Percentiles rank a stretch among this genome's conserved stretches.
Evolutionary conservation across 345 rosid genomes (phyloP).

Genomic region (Crucihimalaya himalaica): DNA sequence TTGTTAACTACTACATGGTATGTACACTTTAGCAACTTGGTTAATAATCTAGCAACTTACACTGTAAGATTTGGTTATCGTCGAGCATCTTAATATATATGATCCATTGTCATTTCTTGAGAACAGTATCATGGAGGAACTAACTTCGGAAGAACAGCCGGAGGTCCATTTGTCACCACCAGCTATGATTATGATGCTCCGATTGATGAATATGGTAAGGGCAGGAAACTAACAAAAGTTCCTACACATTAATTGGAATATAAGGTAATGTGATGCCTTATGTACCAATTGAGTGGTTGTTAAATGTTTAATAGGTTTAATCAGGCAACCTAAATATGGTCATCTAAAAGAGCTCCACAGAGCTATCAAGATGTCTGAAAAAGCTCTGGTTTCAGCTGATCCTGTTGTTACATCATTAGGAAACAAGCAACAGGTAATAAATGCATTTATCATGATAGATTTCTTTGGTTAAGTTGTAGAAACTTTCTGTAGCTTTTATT

Average conservation of each 20-base stretch:
- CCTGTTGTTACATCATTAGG: constrained; percentile 84
- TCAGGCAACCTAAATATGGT: constrained; percentile 94
- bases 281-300: constrained; percentile 29
- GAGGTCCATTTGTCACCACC: constrained; percentile 96
- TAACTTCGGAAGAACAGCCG: constrained; percentile 96
- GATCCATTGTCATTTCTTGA: constrained; percentile 20
- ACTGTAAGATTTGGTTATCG: background rate
- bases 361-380: constrained; percentile 93
- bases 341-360: constrained; percentile 96
- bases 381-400: constrained; percentile 79
- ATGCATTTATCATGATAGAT: background rate
- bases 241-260: background rate
- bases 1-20: constrained; percentile 97
- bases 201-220: constrained; percentile 91
- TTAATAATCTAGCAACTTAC: constrained; percentile 7
- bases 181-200: constrained; percentile 99
- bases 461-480: constrained; percentile 10
- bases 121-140: constrained; percentile 99
- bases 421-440: constrained; percentile 74
- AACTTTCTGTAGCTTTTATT: constrained; percentile 14
- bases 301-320: constrained; percentile 59
- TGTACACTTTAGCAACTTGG: constrained; percentile 4
- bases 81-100: background rate
- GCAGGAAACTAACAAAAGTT: background rate
- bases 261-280: background rate